Base-by-base conservation (phyloP, 2,329 filamentous ascomycete genomes). In the Thelonectria olida region DNA sequence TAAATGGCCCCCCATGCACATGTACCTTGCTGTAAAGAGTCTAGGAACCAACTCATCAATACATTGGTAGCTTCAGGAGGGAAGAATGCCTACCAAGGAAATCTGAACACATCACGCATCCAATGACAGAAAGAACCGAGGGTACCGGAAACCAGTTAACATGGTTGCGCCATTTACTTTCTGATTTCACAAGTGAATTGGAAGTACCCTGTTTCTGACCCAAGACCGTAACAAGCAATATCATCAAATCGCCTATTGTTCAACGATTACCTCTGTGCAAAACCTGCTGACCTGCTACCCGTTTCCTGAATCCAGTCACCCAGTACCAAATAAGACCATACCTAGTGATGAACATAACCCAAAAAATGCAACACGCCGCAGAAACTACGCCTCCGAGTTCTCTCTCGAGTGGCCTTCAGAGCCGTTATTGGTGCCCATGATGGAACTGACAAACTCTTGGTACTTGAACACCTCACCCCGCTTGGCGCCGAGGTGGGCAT, bases 381-480 rank as follows among this genome's bases (percentile, higher is more conserved):
- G 19, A 23, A n/a, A 19, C 50, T 41, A 64, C 20, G 55, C 65
- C 49, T 77, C 74, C 6, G 66, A 64, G 54, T 69, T 67, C 27
- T 75, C 72, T 19, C 74, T 68, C 22, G 74, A 70, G 22, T 69
- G 63, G n/a, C 62, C 62, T 47, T 80, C 79, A 4, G 76, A 72
- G 15, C 68, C 73, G 25, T 75, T 78, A 54, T 78, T 85, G 9
- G 84, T 82, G 2, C 89, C 88, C 68, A 86, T 83, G 50, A 92
- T 80, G 23, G 86, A 90, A 64, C 84, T 86, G 65, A 98, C 92
- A 79, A 98, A 98, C 60, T 99, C 96, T 64, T 92, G 88, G 75
- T 98, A 99, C 72, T 89, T 88, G 78, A 99, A 98, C 1, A 98
- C 93, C 62, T 98, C 95, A 1, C 92, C 92, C 63, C 91, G 85